Evolutionary conservation across 2,329 filamentous ascomycete genomes (phyloP), one percentile per base, ranked within the genome.

Genomic region (Rhinocladiella similis): DNA sequence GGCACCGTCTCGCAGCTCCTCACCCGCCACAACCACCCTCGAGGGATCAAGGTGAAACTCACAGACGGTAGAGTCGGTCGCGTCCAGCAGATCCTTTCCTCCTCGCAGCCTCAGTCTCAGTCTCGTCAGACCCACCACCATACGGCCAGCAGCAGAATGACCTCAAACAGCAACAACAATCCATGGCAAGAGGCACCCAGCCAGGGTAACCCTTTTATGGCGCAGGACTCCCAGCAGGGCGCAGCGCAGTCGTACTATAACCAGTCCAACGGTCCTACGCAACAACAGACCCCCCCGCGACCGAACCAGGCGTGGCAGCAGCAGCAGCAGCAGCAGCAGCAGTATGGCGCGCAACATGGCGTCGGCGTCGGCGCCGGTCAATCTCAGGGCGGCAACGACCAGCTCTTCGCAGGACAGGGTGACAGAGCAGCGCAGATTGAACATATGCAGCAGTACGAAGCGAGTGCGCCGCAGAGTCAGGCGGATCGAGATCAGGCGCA

Each of bases 31-130:
- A 83, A 92, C 63, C 89, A 93, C 66, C 87, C 88, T 2, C 80
- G 87, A 9, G 89, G 89, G 35, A 89, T 92, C 74, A 93, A 92
- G 71, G 88, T 92, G 20, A 83, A 89, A 2, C 76, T 93, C 5
- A 73, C 76, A 1, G 87, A 89, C 69, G 89, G 89, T 1, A 79
- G 87, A 22, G 83, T 93, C 2, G 89, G 89, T 1, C 76, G 89
- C 14, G 89, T 93, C 25, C 89, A 92, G 71, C 57, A 59, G 46
- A 56, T 65, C 19, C 51, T 61, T 10, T 9, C 29, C 29, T 33
- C 29, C 29, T 33, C 29, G 5, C 3, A 33, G 3, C 29, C 47
- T 16, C 50, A 55, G 6, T 18, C 47, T 16, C 50, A 53, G 12
- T n/a, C 47, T 12, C 29, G n/a, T 7, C 45, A 43, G 25, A 20